Conservation (phyloP, 139 green algal genomes). For the Limnomonas spitsbergensis region DNA sequence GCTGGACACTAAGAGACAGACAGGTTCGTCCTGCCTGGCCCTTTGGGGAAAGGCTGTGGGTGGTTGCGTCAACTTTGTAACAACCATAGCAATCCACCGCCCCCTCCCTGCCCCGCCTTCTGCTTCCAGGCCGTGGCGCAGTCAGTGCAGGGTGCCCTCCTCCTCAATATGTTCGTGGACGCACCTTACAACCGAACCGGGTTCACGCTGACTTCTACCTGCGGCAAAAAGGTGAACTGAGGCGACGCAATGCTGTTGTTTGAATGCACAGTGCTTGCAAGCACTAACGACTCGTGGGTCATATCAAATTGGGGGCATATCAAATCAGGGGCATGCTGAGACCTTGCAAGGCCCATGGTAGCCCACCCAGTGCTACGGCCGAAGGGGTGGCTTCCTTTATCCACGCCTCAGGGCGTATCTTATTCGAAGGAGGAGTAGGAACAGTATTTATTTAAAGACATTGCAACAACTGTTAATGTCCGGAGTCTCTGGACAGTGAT, state of each 20-base stretch:
- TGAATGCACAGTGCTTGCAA: not conserved
- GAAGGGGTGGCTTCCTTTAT: not conserved
- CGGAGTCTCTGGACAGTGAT: too few relatives aligned
- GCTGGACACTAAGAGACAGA: too few relatives aligned
- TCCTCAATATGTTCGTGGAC: conserved; percentile 65
- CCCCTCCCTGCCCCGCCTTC: too few relatives aligned
- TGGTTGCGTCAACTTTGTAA: too few relatives aligned
- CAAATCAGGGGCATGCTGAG: not conserved
- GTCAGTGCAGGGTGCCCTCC: not conserved
- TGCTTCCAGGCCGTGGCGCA: not conserved
- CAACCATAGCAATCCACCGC: too few relatives aligned
- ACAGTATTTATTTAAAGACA: too few relatives aligned
- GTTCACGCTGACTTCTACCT: conserved; percentile 55
- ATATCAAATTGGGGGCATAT: not conserved
- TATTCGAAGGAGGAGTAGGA: too few relatives aligned
- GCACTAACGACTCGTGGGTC: not conserved
- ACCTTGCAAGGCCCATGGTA: too few relatives aligned
- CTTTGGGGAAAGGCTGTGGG: too few relatives aligned
- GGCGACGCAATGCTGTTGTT: not conserved
- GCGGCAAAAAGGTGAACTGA: not conserved
- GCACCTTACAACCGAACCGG: conserved; percentile 69
- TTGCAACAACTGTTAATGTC: too few relatives aligned
- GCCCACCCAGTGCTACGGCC: not conserved
- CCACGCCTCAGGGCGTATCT: not conserved
- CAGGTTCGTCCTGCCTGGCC: too few relatives aligned